Percentiles rank a stretch among this genome's conserved stretches.
phyloP scores from a whole-genome alignment of 345 rosid species.

The Noccaea caerulescens region DNA sequence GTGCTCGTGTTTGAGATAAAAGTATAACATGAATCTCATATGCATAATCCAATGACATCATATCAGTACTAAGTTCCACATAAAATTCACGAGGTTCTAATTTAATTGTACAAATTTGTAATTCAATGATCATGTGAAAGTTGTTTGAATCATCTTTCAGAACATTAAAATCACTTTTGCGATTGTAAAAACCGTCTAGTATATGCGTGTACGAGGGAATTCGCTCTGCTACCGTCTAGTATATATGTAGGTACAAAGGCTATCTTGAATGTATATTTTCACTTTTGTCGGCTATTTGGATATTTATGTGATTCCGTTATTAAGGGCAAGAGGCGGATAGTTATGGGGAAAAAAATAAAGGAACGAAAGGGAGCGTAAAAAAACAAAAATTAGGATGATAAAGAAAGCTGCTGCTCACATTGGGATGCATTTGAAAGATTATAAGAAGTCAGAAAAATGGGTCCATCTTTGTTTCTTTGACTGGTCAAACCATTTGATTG shows the following conservation, averaged over 20 bases:
- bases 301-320: neutral
- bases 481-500: slow-evolving; percentile 40
- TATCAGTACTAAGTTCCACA: neutral
- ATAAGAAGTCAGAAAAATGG: slow-evolving; percentile 33
- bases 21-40: neutral
- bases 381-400: slow-evolving; percentile 13
- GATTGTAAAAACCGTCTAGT: too few relatives aligned
- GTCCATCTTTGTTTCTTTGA: slow-evolving; percentile 37
- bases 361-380: neutral
- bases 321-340: slow-evolving; percentile 1
- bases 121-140: slow-evolving; percentile 4
- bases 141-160: slow-evolving; percentile 8
- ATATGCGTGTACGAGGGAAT: too few relatives aligned
- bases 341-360: neutral
- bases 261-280: slow-evolving; percentile 3
- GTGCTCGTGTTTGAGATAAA: neutral
- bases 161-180: neutral
- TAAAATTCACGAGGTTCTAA: neutral
- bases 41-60: slow-evolving; percentile 1
- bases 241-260: slow-evolving; percentile 1
- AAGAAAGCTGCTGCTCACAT: slow-evolving; percentile 40
- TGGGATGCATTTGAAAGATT: slow-evolving; percentile 39
- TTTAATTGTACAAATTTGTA: neutral
- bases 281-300: slow-evolving; percentile 30
- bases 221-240: too few relatives aligned